Percentiles rank a stretch among this genome's conserved stretches.
These are phyloP conservation scores for Alternaria incomplexa DNA, from an alignment of 2,329 filamentous ascomycete species.

Conservation along the genomic window DNA sequence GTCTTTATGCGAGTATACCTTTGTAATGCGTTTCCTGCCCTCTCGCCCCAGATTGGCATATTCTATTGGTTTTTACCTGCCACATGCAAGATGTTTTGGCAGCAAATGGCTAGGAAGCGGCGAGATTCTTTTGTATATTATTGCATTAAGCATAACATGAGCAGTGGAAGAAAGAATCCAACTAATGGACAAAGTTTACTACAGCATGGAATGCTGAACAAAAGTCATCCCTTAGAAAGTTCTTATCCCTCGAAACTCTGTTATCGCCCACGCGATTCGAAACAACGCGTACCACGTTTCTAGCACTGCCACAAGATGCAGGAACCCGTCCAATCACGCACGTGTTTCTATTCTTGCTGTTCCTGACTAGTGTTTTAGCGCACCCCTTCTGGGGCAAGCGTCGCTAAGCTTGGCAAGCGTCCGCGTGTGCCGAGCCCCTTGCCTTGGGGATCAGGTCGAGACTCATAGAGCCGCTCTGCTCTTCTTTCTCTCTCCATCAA, in stretches of 20 bases:
- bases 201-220: not conserved
- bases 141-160: not conserved
- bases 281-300: not conserved
- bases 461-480: constrained; percentile 6
- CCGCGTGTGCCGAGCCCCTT: constrained; percentile 6
- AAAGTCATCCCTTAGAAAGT: not conserved
- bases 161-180: not conserved
- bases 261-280: not conserved
- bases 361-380: constrained; percentile 26
- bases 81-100: not conserved
- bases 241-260: not conserved
- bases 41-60: constrained; percentile 12
- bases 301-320: constrained; percentile 5
- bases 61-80: not conserved
- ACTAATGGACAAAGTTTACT: not conserved
- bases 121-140: constrained; percentile 17
- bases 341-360: constrained; percentile 20
- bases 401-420: constrained; percentile 5
- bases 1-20: constrained; percentile 19
- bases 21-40: constrained; percentile 28
- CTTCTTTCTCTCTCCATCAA: constrained; percentile 11
- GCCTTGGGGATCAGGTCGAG: constrained; percentile 6
- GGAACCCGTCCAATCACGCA: constrained; percentile 19
- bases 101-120: not conserved
- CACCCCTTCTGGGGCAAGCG: constrained; percentile 9